These are phyloP conservation scores for Cordyceps cicadae DNA, from an alignment of 2,329 filamentous ascomycete species.

Conservation along the genomic window DNA sequence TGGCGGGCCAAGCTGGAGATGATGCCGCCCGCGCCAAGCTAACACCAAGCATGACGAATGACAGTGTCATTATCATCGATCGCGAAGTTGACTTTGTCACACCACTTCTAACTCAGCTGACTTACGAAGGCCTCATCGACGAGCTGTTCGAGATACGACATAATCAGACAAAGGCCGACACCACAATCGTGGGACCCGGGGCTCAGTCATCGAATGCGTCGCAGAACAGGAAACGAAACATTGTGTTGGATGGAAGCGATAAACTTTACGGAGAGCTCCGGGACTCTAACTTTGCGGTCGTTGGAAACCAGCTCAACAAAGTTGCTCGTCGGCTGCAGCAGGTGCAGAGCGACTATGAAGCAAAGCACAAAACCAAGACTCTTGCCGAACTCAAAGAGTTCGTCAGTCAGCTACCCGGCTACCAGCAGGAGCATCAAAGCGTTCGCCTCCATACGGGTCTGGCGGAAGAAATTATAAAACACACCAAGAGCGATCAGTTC, in stretches of 20 bases:
- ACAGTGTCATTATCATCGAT: constrained; percentile 91
- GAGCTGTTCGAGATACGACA: constrained; percentile 87
- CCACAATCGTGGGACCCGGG: constrained; percentile 73
- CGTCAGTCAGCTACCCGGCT: constrained; percentile 84
- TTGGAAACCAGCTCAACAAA: constrained; percentile 81
- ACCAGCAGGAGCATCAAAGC: constrained; percentile 88
- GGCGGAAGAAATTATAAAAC: constrained; percentile 90
- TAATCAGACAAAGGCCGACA: constrained; percentile 88
- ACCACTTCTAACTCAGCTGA: constrained; percentile 84
- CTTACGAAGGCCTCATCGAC: constrained; percentile 92
- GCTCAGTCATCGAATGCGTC: constrained; percentile 49
- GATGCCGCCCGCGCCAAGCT: constrained; percentile 57
- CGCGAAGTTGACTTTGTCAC: constrained; percentile 92
- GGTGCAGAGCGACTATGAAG: constrained; percentile 82
- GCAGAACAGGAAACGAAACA: constrained; percentile 70
- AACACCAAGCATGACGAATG: constrained; percentile 77
- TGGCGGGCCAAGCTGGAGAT: constrained; percentile 66
- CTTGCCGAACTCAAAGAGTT: constrained; percentile 90
- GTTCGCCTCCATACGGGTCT: constrained; percentile 87
- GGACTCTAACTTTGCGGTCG: constrained; percentile 90
- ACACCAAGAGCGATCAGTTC: constrained; percentile 84
- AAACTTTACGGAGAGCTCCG: constrained; percentile 80
- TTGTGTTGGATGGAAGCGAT: constrained; percentile 82
- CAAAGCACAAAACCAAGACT: constrained; percentile 78
- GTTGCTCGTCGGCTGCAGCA: constrained; percentile 76